These are phyloP conservation scores for Paxillus involutus DNA, from an alignment of 768 basidiomycete genomes.

Conservation along the genomic window DNA sequence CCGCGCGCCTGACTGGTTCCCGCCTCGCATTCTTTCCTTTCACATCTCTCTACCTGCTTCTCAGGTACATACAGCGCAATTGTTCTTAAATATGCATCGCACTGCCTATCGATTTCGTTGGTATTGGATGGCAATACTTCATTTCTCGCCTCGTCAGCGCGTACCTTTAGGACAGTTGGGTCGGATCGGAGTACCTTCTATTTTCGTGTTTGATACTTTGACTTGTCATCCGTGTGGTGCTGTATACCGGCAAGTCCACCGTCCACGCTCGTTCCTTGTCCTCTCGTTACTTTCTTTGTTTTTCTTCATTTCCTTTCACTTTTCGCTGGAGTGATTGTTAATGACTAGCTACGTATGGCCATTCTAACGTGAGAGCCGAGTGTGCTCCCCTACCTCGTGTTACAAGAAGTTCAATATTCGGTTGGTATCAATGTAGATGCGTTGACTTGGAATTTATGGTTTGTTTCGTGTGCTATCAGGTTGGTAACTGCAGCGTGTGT, in stretches of 20 bases:
- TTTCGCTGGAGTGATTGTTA: background rate
- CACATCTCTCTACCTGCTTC: conserved; percentile 9
- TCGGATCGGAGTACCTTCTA: background rate
- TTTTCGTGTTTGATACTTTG: background rate
- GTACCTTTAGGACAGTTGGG: background rate
- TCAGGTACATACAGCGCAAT: conserved; percentile 11
- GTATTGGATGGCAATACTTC: conserved; percentile 4
- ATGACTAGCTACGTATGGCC: background rate
- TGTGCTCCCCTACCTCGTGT: too few species aligned
- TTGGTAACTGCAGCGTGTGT: too few species aligned
- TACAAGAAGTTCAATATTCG: too few species aligned
- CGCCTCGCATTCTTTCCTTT: conserved; percentile 16
- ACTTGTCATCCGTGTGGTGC: background rate
- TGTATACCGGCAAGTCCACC: background rate
- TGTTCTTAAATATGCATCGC: conserved; percentile 17
- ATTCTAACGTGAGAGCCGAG: too few species aligned
- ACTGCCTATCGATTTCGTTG: conserved; percentile 8
- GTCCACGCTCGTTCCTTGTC: background rate
- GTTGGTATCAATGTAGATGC: too few species aligned
- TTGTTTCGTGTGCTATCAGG: too few species aligned
- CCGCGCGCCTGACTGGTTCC: conserved; percentile 15
- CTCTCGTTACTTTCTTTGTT: background rate
- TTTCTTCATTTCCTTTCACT: background rate
- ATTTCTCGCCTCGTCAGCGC: background rate
- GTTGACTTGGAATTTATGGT: too few species aligned